Percentiles rank a stretch among this genome's conserved stretches.
Evolutionary conservation across 441 rosid species (phyloP).

Genomic region (Erodium trifolium): DNA sequence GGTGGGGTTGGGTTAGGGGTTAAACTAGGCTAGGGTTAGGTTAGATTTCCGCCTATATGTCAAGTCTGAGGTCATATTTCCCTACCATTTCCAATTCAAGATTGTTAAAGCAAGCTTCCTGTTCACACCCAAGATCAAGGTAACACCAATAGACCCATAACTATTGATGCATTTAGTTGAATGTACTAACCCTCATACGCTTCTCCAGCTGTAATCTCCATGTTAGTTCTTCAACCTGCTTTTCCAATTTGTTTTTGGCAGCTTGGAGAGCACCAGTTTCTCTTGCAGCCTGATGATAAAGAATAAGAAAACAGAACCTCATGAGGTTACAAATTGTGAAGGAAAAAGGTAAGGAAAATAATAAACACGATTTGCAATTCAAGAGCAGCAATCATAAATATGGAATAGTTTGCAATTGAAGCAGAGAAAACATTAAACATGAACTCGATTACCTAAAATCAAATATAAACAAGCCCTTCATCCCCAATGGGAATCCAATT

Average conservation of each 20-base stretch:
- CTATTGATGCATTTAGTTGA: neutral
- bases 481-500: neutral
- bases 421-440: neutral
- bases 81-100: too few species aligned
- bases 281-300: constrained; percentile 56
- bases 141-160: neutral
- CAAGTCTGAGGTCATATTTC: too few species aligned
- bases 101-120: neutral
- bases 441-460: neutral
- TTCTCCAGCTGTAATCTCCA: constrained; percentile 71
- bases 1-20: too few species aligned
- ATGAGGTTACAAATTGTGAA: constrained; percentile 8
- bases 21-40: too few species aligned
- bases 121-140: neutral
- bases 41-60: too few species aligned
- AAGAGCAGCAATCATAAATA: constrained; percentile 8
- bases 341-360: constrained; percentile 13
- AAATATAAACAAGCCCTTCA: neutral
- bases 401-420: neutral
- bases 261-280: constrained; percentile 94
- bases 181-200: constrained; percentile 49
- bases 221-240: constrained; percentile 85
- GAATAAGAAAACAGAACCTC: constrained; percentile 8
- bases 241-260: constrained; percentile 78
- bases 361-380: constrained; percentile 2